phyloP scores from a whole-genome alignment of 768 basidiomycete species.

The Suillus subaureus region DNA sequence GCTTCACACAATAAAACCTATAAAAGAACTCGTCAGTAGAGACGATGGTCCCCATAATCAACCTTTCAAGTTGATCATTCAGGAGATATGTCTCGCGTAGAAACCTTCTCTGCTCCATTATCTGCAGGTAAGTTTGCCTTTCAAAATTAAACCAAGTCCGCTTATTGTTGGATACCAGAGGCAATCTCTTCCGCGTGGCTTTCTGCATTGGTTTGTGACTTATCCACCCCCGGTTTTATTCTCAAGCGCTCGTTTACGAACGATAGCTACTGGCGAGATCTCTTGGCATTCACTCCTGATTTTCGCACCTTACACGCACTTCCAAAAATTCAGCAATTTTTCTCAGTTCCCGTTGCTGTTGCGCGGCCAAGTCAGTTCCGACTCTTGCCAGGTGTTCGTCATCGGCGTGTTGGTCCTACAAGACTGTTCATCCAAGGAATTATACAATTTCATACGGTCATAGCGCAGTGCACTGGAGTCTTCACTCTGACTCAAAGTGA shows the following conservation, averaged over 20 bases:
- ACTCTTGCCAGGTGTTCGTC: slow-evolving; percentile 4
- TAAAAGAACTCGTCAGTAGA: neutral
- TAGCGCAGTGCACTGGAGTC: slow-evolving; percentile 9
- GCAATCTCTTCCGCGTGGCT: slow-evolving; percentile 6
- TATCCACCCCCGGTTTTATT: neutral
- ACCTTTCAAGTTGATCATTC: neutral
- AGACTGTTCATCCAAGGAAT: slow-evolving; percentile 9
- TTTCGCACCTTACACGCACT: slow-evolving; percentile 10
- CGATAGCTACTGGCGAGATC: slow-evolving; percentile 13
- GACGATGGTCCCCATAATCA: neutral
- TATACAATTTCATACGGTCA: slow-evolving; percentile 10
- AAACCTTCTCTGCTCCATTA: neutral
- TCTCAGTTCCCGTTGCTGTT: neutral
- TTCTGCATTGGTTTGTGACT: slow-evolving; percentile 1
- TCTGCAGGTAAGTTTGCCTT: neutral
- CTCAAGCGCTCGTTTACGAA: slow-evolving; percentile 8
- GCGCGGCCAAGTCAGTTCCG: slow-evolving; percentile 7
- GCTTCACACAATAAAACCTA: neutral
- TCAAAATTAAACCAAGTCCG: too few relatives aligned
- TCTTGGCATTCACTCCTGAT: slow-evolving; percentile 11
- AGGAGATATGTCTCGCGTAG: neutral
- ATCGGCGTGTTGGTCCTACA: neutral
- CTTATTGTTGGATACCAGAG: neutral
- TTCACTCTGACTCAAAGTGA: slow-evolving; percentile 9
- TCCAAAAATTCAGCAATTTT: slow-evolving; percentile 6